Conservation (phyloP, 305 asterid species). For the Fraxinus xanthoxyloides region DNA sequence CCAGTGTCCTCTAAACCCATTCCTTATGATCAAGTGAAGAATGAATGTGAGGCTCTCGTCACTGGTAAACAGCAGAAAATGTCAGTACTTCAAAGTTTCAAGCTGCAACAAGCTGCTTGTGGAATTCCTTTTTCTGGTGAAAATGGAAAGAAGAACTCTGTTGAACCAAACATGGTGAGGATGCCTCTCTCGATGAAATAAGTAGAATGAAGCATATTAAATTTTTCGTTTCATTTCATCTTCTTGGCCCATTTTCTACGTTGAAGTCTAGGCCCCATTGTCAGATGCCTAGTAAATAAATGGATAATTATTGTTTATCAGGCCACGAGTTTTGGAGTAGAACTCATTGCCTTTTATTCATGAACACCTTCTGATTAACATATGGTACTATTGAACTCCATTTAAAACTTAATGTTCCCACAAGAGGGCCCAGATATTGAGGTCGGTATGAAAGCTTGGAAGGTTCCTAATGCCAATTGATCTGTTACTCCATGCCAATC, state of each 20-base stretch:
- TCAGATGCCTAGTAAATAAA: not conserved
- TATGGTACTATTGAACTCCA: not conserved
- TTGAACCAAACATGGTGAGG: conserved; percentile 30
- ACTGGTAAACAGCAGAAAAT: conserved; percentile 49
- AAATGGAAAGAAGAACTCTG: conserved; percentile 21
- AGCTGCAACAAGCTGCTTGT: conserved; percentile 32
- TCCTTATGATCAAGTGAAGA: conserved; percentile 52
- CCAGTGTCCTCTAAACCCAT: conserved; percentile 44
- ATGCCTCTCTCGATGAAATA: not conserved
- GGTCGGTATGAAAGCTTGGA: not conserved
- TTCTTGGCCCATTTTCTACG: not conserved
- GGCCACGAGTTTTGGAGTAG: not conserved
- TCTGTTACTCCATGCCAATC: not conserved
- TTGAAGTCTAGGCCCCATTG: not conserved
- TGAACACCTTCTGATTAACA: not conserved
- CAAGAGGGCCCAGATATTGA: not conserved
- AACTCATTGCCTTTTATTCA: not conserved
- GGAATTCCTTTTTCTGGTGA: conserved; percentile 11
- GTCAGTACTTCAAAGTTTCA: conserved; percentile 50
- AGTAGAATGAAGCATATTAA: not conserved
- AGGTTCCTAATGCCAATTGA: not conserved
- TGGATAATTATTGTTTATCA: not conserved
- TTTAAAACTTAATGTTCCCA: not conserved
- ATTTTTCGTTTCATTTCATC: not conserved
- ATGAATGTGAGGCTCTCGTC: conserved; percentile 52